Evolutionary conservation across 345 rosid species (phyloP).

Genomic region (Salix koriyanagi): DNA sequence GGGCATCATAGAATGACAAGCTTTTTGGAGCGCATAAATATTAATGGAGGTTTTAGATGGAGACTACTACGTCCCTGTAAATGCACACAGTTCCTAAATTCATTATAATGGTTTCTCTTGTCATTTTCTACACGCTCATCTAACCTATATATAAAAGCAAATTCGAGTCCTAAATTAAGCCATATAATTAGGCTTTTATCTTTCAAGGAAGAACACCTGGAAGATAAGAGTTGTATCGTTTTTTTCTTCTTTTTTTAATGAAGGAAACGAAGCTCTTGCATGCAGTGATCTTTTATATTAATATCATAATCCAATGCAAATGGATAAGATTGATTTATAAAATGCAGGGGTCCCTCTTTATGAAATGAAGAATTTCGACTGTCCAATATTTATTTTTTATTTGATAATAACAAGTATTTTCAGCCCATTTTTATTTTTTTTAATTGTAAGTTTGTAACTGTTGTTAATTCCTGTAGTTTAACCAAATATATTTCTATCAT

Average conservation of each 20-base stretch:
- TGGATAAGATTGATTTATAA: not conserved
- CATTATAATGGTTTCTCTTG: not conserved
- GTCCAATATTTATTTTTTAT: too few relatives aligned
- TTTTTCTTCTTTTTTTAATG: not conserved
- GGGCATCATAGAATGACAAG: not conserved
- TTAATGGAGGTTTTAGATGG: not conserved
- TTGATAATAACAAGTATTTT: too few relatives aligned
- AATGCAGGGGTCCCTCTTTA: too few relatives aligned
- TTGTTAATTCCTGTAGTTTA: too few relatives aligned
- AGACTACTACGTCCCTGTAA: not conserved
- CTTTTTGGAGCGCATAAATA: not conserved
- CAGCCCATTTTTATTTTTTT: too few relatives aligned
- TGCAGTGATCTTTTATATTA: not conserved
- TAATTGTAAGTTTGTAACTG: too few relatives aligned
- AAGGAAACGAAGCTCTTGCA: not conserved
- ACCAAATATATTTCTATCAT: too few relatives aligned
- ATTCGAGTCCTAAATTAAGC: too few relatives aligned
- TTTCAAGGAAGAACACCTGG: not conserved
- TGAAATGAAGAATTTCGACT: too few relatives aligned
- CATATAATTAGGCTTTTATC: too few relatives aligned
- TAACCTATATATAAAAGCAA: too few relatives aligned
- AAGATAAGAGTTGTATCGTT: not conserved
- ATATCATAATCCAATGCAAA: not conserved
- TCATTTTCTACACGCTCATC: too few relatives aligned
- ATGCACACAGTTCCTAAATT: not conserved